Evolutionary conservation across 2,329 filamentous ascomycete species (phyloP), one percentile per base, ranked within the genome.

Genomic region (Aureobasidium lini): DNA sequence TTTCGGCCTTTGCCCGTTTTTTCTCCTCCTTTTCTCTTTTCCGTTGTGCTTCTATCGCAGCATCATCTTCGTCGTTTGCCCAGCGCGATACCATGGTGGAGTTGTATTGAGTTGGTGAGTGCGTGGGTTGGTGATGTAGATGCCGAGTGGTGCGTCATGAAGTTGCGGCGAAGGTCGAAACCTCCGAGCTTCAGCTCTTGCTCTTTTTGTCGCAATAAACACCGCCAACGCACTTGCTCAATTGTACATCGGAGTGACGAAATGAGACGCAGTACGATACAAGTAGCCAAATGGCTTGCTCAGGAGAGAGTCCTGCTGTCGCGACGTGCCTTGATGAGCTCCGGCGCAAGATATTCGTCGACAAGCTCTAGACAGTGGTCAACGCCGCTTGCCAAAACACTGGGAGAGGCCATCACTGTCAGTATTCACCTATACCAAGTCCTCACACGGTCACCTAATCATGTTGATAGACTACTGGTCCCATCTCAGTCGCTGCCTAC

Each of bases 21-120:
- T 94, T 95, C 68, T 91, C 88, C 74, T 95, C 90, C 75, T 93
- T 96, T 71, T 94, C 89, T 63, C 80, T 82, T 73, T 88, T 93
- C 59, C 85, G 80, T 68, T 85, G 84, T 18, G 85, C 85, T 61
- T 89, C 86, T 43, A 87, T 80, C 44, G 84, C 88, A 23, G 84
- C 84, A 71, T 96, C 91, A 66, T 91, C 89, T 66, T 89, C 89
- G 47, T 88, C 85, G 68, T 91, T 84, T 64, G 89, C 90, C 94
- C 94, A 99, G 73, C 93, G 85, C 53, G 93, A 96, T 70, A 64
- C 52, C 69, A 71, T 71, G 23, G 36, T 56, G 11, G 54, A 15
- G 23, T 6, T 4, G 48, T 10, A 11, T 11, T 32, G n/a, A 23
- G 15, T 52, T 52, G n/a, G n/a, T 18, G 40, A 16, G 39, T 34